A percentile compares a stretch with the other conserved stretches of the same genome.
phyloP scores from a whole-genome alignment of 2,329 filamentous ascomycete genomes.

The Cercospora berteroae region DNA sequence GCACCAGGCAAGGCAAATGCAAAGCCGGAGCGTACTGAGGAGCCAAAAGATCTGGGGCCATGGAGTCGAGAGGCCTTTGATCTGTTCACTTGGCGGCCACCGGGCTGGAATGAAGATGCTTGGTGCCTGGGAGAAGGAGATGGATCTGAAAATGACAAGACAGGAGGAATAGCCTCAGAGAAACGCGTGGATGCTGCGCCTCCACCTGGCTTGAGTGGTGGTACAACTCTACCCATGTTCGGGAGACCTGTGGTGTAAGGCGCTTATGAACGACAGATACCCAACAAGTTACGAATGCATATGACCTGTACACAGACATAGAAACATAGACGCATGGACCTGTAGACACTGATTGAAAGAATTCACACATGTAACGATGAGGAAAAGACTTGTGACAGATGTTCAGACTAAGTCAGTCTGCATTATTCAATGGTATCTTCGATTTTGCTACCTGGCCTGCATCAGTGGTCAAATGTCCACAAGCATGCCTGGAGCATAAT shows the following conservation, averaged over 20 bases:
- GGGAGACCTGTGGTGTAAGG: background rate
- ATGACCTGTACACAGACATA: background rate
- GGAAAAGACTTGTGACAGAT: background rate
- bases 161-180: background rate
- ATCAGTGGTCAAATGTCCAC: background rate
- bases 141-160: background rate
- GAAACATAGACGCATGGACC: background rate
- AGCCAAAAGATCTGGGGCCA: slow-evolving; percentile 57
- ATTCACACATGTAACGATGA: background rate
- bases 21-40: slow-evolving; percentile 15
- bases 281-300: background rate
- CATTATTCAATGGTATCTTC: background rate
- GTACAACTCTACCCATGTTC: slow-evolving; percentile 12
- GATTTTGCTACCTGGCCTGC: background rate
- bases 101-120: slow-evolving; percentile 37
- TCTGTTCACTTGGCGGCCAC: slow-evolving; percentile 61
- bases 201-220: slow-evolving; percentile 21
- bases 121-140: slow-evolving; percentile 28
- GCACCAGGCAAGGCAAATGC: slow-evolving; percentile 27
- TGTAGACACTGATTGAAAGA: background rate
- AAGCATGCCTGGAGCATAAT: background rate
- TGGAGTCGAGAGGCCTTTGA: slow-evolving; percentile 70
- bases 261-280: background rate
- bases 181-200: background rate
- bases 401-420: background rate